Conservation (phyloP, 768 basidiomycete species). For the Pleurotus tuoliensis region DNA sequence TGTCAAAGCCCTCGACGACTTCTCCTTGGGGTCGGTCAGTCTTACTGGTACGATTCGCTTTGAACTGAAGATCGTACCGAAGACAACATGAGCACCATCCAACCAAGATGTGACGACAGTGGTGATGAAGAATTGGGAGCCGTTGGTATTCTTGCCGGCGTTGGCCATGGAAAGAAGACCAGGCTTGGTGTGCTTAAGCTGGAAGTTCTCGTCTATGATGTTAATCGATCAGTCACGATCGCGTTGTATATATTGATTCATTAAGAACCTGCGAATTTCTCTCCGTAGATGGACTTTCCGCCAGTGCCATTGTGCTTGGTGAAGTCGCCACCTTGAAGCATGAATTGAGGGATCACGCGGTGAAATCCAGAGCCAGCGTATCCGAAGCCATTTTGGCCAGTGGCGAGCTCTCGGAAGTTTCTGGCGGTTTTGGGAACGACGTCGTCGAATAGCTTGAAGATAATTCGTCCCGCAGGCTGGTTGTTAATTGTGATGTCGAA, state of each 20-base stretch:
- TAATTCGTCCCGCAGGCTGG: slow-evolving; percentile 48
- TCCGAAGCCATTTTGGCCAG: slow-evolving; percentile 69
- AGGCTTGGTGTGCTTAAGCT: slow-evolving; percentile 66
- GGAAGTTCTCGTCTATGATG: slow-evolving; percentile 77
- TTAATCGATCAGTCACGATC: slow-evolving; percentile 1
- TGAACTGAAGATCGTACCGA: slow-evolving; percentile 44
- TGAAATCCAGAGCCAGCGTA: slow-evolving; percentile 73
- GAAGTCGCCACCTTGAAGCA: slow-evolving; percentile 93
- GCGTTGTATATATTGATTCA: background rate
- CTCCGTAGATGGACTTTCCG: slow-evolving; percentile 77
- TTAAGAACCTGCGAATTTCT: slow-evolving; percentile 55
- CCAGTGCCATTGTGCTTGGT: slow-evolving; percentile 66
- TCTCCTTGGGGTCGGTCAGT: slow-evolving; percentile 36
- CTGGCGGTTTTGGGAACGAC: slow-evolving; percentile 68
- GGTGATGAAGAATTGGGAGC: slow-evolving; percentile 87
- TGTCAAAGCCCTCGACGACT: slow-evolving; percentile 61
- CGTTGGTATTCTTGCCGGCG: slow-evolving; percentile 79
- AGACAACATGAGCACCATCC: slow-evolving; percentile 82
- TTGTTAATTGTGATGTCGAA: slow-evolving; percentile 60
- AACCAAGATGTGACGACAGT: slow-evolving; percentile 77
- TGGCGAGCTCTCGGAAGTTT: slow-evolving; percentile 90
- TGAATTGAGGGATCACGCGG: slow-evolving; percentile 80
- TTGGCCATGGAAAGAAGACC: slow-evolving; percentile 80
- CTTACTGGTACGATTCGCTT: too few species aligned
- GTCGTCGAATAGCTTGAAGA: slow-evolving; percentile 84